A percentile compares a stretch with the other conserved stretches of the same genome.
Evolutionary conservation across 2,329 filamentous ascomycete species (phyloP).

Genomic region (Colletotrichum phormii): DNA sequence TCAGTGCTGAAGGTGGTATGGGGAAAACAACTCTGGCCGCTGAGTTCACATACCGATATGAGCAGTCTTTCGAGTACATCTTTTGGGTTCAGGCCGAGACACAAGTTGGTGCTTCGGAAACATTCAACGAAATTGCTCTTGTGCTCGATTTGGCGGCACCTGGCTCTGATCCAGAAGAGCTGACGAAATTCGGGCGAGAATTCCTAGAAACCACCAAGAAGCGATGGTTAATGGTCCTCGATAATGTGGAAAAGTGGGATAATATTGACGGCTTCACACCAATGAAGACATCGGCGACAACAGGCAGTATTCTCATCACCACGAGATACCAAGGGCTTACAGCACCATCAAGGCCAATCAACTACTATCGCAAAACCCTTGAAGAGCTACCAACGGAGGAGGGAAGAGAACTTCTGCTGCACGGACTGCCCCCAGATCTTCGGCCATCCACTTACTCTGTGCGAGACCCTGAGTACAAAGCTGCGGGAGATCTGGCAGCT

Average conservation of each 20-base stretch:
- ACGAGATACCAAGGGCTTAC: conserved; percentile 28
- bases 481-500: conserved; percentile 36
- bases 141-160: conserved; percentile 13
- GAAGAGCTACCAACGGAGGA: conserved; percentile 30
- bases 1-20: conserved; percentile 38
- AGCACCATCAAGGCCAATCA: conserved; percentile 30
- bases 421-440: conserved; percentile 31
- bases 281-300: conserved; percentile 34
- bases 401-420: conserved; percentile 31
- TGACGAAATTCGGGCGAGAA: conserved; percentile 32
- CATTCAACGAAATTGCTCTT: conserved; percentile 36
- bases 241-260: conserved; percentile 38
- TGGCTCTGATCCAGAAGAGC: conserved; percentile 20
- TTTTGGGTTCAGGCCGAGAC: conserved; percentile 44
- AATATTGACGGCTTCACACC: conserved; percentile 37
- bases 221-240: conserved; percentile 38
- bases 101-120: conserved; percentile 31
- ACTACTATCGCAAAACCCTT: conserved; percentile 34
- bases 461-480: conserved; percentile 35
- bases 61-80: conserved; percentile 40
- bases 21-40: conserved; percentile 41
- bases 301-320: conserved; percentile 36
- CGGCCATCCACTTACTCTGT: conserved; percentile 16
- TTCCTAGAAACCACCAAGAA: conserved; percentile 35
- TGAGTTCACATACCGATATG: conserved; percentile 41